Evolutionary conservation across 306 rosid species (phyloP), one percentile per base, ranked within the genome.

Genomic region (Dalbergia oliveri): DNA sequence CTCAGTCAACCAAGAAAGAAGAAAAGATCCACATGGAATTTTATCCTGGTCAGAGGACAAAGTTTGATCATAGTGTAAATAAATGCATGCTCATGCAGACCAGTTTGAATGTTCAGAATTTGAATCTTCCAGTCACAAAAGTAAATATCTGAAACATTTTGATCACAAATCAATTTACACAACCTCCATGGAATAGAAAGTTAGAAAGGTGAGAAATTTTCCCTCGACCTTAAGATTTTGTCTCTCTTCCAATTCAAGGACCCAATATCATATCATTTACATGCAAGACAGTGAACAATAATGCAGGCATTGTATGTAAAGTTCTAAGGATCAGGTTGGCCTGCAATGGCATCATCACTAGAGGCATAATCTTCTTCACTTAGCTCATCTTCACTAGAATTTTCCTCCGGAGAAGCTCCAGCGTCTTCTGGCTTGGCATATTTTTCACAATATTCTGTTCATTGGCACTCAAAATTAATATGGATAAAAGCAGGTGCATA

Each of bases 391-490:
- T 92, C 94, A 31, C 90, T 88, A 4, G 94, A 89, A 58, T 70
- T 81, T 84, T 88, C 93, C 72, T 90, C 97, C 50, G 69, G 54
- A 2, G 50, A 66, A 60, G 88, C 89, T 47, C 89, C 94, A 66
- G 88, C 56, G 66, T 92, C 94, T 86, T 91, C 94, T 8, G 97
- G 85, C 83, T 90, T 92, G 31, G 98, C 98, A 86, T 88, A 89
- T 75, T 82, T 92, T 86, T 92, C 88, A 81, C 94, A 83, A 69
- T 81, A 94, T 73, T 92, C 98, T 94, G 92, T 77, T 77, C 79
- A 72, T 49, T 60, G 75, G 23, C 34, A 60, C 77, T 58, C 75
- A 57, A 80, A 33, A 80, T 61, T 56, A 53, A 61, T 65, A 58
- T 69, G 43, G 6, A 77, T 41, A 72, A 62, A 61, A 65, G 53